Base-by-base conservation (phyloP, 2,329 filamentous ascomycete species). In the Venturia nashicola region DNA sequence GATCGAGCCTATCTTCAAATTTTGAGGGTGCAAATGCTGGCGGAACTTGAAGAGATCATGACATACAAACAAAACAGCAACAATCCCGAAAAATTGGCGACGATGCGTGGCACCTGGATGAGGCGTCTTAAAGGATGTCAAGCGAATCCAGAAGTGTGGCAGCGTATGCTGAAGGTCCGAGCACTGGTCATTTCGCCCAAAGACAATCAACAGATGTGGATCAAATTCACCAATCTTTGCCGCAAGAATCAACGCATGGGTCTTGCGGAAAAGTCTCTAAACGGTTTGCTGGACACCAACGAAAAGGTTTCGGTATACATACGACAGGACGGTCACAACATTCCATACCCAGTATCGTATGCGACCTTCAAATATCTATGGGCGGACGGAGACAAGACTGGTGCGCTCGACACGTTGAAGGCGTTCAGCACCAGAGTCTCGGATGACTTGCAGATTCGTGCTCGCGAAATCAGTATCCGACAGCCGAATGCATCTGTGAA, bases 141-240 rank as follows among this genome's bases (percentile, higher is more conserved):
- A 74, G 88, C 94, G 65, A 97, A 97, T 70, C 92, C 97, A 23
- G 94, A 99, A 71, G 91, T 97, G 3, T 99, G 94, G 94, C 92
- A 97, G 73, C 86, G 94, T 66, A 97, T 97, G 91, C 85, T 99
- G 64, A 94, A 96, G 72, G 86, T 99, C 40, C 86, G 94, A 66
- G 90, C 91, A 23, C 81, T 99, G 61, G 94, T 99, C 65, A 93
- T 97, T 66, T 87, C 87, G 0, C 93, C 95, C 0, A 85, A 85
- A 42, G 92, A 99, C 73, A 97, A 97, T 71, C 91, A 96, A 80
- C 90, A 96, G 71, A 99, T 99, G 91, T 97, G 92, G 86, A 97
- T 99, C 79, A 99, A 99, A 74, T 99, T 97, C 73, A 90, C 94
- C 70, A 99, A 97, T 70, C 84, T 99, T 6, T 99, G 95, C 76